Evolutionary conservation across 2,329 filamentous ascomycete species (phyloP).

Genomic region (Eurotiales sp.): DNA sequence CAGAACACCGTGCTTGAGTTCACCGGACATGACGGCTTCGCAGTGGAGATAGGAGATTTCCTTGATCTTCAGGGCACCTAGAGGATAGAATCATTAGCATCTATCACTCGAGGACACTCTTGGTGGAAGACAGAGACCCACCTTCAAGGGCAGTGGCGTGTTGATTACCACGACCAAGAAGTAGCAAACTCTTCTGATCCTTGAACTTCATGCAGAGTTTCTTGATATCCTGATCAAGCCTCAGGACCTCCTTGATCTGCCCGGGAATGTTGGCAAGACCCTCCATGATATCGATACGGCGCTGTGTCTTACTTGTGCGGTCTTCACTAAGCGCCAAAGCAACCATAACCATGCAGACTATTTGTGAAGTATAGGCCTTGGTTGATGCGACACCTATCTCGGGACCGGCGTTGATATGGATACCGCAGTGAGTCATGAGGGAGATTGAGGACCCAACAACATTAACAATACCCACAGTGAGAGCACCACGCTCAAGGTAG

Average conservation of each 20-base stretch:
- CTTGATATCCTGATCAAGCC: slow-evolving; percentile 92
- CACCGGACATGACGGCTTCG: slow-evolving; percentile 99
- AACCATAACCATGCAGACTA: slow-evolving; percentile 99
- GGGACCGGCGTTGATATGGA: slow-evolving; percentile 97
- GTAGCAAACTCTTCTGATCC: slow-evolving; percentile 91
- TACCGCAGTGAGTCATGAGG: slow-evolving; percentile 97
- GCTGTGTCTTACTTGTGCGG: slow-evolving; percentile 85
- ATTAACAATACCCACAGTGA: slow-evolving; percentile 98
- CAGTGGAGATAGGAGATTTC: slow-evolving; percentile 99
- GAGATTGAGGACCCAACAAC: slow-evolving; percentile 98
- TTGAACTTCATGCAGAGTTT: slow-evolving; percentile 90
- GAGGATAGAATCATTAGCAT: slow-evolving; percentile 2
- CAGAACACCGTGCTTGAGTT: slow-evolving; percentile 97
- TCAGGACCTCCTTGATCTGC: slow-evolving; percentile 88
- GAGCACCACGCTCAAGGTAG: slow-evolving; percentile 93
- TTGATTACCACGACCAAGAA: slow-evolving; percentile 92
- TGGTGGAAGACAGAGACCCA: too few relatives aligned
- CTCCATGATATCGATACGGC: slow-evolving; percentile 94
- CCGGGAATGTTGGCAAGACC: slow-evolving; percentile 81
- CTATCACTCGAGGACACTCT: slow-evolving; percentile 16
- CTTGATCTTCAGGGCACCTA: slow-evolving; percentile 94
- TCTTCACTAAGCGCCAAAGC: slow-evolving; percentile 94
- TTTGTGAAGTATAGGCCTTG: slow-evolving; percentile 99
- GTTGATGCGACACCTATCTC: slow-evolving; percentile 99
- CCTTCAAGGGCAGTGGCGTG: slow-evolving; percentile 90